Evolutionary conservation across 495 filamentous ascomycete species (phyloP).

Genomic region (Platismatia glauca): DNA sequence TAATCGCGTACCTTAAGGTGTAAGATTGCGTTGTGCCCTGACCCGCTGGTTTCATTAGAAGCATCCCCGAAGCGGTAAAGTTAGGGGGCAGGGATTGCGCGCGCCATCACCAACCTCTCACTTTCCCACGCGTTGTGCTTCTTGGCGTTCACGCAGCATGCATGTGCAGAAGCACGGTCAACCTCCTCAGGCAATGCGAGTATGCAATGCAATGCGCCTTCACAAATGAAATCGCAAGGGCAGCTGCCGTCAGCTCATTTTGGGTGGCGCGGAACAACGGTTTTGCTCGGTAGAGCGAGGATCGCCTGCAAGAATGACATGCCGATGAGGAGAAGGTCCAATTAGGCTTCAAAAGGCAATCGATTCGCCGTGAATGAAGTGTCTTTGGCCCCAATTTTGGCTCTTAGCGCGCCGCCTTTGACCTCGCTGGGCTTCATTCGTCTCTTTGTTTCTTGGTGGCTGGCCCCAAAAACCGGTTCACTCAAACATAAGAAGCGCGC

Average conservation of each 20-base stretch:
- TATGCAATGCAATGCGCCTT: not conserved
- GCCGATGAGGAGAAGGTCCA: constrained; percentile 1
- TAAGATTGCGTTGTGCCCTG: not conserved
- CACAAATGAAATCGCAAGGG: constrained; percentile 2
- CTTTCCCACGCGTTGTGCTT: constrained; percentile 7
- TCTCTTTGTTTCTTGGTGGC: constrained; percentile 2
- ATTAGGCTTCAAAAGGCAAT: constrained; percentile 5
- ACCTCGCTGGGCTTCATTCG: not conserved
- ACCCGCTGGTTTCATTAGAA: not conserved
- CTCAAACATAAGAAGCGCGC: constrained; percentile 9
- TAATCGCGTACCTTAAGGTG: too few species aligned
- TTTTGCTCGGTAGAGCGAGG: not conserved
- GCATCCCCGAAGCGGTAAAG: not conserved
- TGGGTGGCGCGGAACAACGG: not conserved
- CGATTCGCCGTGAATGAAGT: constrained; percentile 4
- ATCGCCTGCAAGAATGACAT: not conserved
- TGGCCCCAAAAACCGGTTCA: not conserved
- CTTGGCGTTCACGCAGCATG: not conserved
- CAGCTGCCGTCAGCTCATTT: not conserved
- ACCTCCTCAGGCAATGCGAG: not conserved
- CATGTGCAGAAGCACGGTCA: not conserved
- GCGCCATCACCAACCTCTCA: constrained; percentile 6
- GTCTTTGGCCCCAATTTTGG: not conserved
- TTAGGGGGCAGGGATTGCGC: constrained; percentile 6
- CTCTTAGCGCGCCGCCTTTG: constrained; percentile 1